Evolutionary conservation across 176 grass and related monocot genomes (phyloP).

Genomic region (Tillandsia leiboldiana): DNA sequence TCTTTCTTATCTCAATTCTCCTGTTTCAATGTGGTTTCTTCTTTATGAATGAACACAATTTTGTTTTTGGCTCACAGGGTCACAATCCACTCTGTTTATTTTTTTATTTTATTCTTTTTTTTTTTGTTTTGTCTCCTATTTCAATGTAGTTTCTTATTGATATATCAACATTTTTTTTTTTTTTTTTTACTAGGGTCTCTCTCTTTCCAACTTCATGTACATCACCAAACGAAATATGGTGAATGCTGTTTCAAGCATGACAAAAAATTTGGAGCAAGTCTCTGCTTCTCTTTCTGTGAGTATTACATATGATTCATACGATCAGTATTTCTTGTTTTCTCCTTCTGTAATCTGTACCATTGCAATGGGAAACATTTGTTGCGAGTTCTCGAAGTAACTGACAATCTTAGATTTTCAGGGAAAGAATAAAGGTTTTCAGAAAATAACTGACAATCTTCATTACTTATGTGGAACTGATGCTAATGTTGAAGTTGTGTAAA

Average conservation of each 20-base stretch:
- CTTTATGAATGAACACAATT: neutral
- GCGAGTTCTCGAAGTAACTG: neutral
- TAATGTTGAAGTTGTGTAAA: too few relatives aligned
- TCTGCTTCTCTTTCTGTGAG: slow-evolving; percentile 76
- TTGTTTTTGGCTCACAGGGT: neutral
- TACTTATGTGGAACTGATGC: too few relatives aligned
- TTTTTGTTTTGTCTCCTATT: neutral
- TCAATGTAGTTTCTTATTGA: too few relatives aligned
- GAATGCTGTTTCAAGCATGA: slow-evolving; percentile 85
- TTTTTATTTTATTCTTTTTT: neutral
- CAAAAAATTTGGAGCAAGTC: slow-evolving; percentile 85
- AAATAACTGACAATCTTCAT: too few relatives aligned
- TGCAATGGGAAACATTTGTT: neutral
- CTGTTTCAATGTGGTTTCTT: neutral
- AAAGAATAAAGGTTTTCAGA: too few relatives aligned
- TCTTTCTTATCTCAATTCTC: neutral
- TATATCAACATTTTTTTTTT: too few relatives aligned
- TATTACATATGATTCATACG: neutral
- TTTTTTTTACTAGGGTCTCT: slow-evolving; percentile 39
- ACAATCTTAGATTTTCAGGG: neutral
- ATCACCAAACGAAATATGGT: slow-evolving; percentile 86
- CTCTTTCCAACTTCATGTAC: slow-evolving; percentile 88
- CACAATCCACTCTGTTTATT: neutral
- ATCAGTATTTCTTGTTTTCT: neutral
- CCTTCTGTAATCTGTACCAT: neutral